Conservation (phyloP, 441 rosid species). For the Corymbia citriodora region DNA sequence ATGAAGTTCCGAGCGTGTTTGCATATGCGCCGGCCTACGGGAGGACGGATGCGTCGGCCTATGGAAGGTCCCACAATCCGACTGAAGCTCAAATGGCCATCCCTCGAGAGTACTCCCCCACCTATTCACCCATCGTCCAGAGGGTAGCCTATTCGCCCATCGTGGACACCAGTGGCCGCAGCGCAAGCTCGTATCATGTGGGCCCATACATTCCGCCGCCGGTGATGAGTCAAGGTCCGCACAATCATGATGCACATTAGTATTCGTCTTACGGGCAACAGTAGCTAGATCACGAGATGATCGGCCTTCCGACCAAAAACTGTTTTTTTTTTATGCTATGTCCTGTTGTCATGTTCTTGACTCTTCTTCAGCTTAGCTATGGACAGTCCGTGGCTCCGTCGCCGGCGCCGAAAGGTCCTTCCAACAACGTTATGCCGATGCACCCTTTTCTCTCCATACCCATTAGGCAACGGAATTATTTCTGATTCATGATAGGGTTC, state of each 20-base stretch:
- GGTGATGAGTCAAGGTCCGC: not conserved
- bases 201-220: not conserved
- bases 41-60: slow-evolving; percentile 13
- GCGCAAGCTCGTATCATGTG: not conserved
- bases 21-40: slow-evolving; percentile 27
- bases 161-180: not conserved
- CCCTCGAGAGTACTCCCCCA: not conserved
- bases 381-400: slow-evolving; percentile 31
- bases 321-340: not conserved
- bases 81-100: not conserved
- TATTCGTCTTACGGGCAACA: not conserved
- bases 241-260: not conserved
- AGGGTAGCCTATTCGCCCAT: not conserved
- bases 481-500: not conserved
- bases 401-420: slow-evolving; percentile 17
- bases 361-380: slow-evolving; percentile 25
- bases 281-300: not conserved
- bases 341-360: slow-evolving; percentile 16
- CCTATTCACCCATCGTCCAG: not conserved
- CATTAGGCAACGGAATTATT: not conserved
- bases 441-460: not conserved
- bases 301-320: not conserved
- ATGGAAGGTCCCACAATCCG: slow-evolving; percentile 24
- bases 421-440: slow-evolving; percentile 22
- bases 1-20: slow-evolving; percentile 19